Evolutionary conservation across 2,329 filamentous ascomycete species (phyloP).

Genomic region (Graphilbum ipis-grandicollis): DNA sequence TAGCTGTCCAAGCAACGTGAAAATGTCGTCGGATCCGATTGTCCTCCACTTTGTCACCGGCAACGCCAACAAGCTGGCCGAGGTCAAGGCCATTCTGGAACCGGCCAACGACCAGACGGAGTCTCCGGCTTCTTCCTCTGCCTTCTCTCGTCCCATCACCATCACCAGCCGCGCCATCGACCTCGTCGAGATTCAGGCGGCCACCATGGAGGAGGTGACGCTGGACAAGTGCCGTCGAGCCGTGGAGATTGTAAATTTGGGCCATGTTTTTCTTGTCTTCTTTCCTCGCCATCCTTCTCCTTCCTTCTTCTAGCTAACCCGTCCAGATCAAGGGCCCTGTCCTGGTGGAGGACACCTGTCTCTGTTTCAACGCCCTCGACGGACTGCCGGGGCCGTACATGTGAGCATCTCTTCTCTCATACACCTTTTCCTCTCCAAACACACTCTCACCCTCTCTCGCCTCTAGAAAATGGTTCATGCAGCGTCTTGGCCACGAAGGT

Average conservation of each 20-base stretch:
- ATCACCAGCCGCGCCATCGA: slow-evolving; percentile 63
- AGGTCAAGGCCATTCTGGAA: slow-evolving; percentile 77
- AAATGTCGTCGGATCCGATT: slow-evolving; percentile 21
- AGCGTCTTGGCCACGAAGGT: slow-evolving; percentile 63
- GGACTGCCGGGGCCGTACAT: slow-evolving; percentile 95
- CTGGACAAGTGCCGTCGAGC: slow-evolving; percentile 72
- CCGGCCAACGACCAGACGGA: slow-evolving; percentile 21
- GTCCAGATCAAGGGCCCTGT: slow-evolving; percentile 66
- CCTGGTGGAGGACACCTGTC: slow-evolving; percentile 85
- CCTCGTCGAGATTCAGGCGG: slow-evolving; percentile 80
- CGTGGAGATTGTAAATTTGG: slow-evolving; percentile 61
- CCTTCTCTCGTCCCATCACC: slow-evolving; percentile 24
- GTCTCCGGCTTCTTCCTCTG: too few species aligned
- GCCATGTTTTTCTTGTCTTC: too few species aligned
- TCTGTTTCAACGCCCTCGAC: slow-evolving; percentile 80
- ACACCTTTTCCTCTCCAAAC: neutral
- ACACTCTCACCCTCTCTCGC: slow-evolving; percentile 27
- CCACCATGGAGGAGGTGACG: slow-evolving; percentile 80
- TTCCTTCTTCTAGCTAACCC: slow-evolving; percentile 1
- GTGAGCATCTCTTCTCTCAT: slow-evolving; percentile 25
- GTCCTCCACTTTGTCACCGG: slow-evolving; percentile 85
- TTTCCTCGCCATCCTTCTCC: neutral
- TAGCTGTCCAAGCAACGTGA: too few species aligned
- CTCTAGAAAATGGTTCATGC: slow-evolving; percentile 80
- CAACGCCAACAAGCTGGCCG: slow-evolving; percentile 83